A percentile compares a stretch with the other conserved stretches of the same genome.
These are phyloP conservation scores for Talaromyces liani DNA, from an alignment of 495 filamentous ascomycete genomes.

Conservation along the genomic window DNA sequence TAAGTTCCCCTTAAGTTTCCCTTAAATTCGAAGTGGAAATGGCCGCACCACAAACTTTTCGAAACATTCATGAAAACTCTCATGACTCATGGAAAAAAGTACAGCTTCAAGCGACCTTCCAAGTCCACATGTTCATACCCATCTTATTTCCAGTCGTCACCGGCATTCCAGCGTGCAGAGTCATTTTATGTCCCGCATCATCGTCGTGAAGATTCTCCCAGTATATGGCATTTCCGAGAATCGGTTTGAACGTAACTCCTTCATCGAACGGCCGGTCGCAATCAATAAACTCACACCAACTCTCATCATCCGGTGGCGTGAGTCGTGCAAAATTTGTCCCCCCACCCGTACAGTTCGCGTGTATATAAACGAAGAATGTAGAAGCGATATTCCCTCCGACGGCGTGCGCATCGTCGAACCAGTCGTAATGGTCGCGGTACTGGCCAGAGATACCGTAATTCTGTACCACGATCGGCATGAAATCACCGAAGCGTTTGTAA, in stretches of 20 bases:
- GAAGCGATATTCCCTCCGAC: slow-evolving; percentile 6
- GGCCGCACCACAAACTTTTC: no score
- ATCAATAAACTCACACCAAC: slow-evolving; percentile 55
- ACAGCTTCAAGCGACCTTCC: neutral
- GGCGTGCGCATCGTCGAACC: slow-evolving; percentile 29
- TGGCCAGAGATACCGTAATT: slow-evolving; percentile 32
- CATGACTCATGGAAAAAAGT: neutral
- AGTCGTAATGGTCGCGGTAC: slow-evolving; percentile 51
- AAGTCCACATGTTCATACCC: slow-evolving; percentile 79
- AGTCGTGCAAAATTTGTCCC: slow-evolving; percentile 2
- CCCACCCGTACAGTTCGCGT: slow-evolving; percentile 1
- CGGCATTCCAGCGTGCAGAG: slow-evolving; percentile 63
- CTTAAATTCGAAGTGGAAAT: no score
- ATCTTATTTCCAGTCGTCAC: slow-evolving; percentile 62
- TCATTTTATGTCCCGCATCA: slow-evolving; percentile 56
- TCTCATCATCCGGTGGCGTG: neutral
- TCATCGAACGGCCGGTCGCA: slow-evolving; percentile 42
- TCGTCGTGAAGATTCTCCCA: slow-evolving; percentile 64
- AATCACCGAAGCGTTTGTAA: neutral
- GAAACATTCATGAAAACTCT: neutral
- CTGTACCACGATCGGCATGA: slow-evolving; percentile 5
- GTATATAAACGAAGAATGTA: slow-evolving; percentile 2
- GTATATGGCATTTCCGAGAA: slow-evolving; percentile 65
- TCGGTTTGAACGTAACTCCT: slow-evolving; percentile 21
- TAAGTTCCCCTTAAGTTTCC: no score